Percentiles rank a stretch among this genome's conserved stretches.
Conservation (phyloP, 257 asterid genomes). For the Scutellaria galericulata region DNA sequence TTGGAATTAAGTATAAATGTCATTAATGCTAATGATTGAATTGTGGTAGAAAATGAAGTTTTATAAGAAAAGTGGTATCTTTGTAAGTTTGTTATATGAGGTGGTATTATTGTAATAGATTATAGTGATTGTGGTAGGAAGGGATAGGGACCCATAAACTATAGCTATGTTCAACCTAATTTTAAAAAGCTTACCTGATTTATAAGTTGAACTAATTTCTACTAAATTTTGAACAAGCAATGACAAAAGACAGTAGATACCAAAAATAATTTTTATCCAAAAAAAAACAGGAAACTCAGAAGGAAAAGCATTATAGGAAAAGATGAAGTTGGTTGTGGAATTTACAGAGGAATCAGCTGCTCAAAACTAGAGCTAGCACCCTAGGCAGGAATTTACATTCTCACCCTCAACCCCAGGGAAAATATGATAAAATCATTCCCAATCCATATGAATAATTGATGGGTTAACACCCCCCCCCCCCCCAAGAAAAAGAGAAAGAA, state of each 20-base stretch:
- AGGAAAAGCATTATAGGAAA: constrained; percentile 15
- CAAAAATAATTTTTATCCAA: too few species aligned
- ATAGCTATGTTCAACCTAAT: background rate
- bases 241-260: too few species aligned
- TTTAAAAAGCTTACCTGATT: background rate
- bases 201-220: background rate
- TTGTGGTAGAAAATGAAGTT: too few species aligned
- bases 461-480: background rate
- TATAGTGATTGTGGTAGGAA: too few species aligned
- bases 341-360: constrained; percentile 64
- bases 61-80: too few species aligned
- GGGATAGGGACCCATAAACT: too few species aligned
- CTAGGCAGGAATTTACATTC: constrained; percentile 61
- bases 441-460: constrained; percentile 40
- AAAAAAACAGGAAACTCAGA: background rate
- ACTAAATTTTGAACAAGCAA: background rate
- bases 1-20: too few species aligned
- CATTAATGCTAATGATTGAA: too few species aligned
- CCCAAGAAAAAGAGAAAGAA: background rate
- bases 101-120: too few species aligned
- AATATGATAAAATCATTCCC: constrained; percentile 35
- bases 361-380: constrained; percentile 46
- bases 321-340: constrained; percentile 46
- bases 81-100: too few species aligned
- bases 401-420: constrained; percentile 49